Base-by-base conservation (phyloP, 129 eudicot species). In the Saposhnikovia divaricata region DNA sequence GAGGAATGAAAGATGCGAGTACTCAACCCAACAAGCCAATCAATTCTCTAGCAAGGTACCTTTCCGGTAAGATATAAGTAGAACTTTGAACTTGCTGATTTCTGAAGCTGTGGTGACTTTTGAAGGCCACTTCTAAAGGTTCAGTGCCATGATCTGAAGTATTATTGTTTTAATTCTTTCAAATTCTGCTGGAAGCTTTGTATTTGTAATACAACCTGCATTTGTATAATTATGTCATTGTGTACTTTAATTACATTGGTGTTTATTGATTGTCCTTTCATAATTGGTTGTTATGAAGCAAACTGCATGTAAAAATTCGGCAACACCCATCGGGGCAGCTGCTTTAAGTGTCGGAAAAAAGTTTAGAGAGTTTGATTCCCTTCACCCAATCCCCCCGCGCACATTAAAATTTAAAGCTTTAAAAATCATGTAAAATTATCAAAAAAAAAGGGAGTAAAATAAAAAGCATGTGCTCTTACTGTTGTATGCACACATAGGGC, bases 41-140 rank as follows among this genome's bases (percentile, higher is more conserved):
- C 59, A 25, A 5, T 74, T 46, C 78, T 74, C 61, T 74, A 25
- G 59, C 21, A 51, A 74, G 78, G 78, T 74, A 25, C 61, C 78
- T 46, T 74, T 28, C 61, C 13, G 78, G 21, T 46, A 74, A 74
- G 57, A 74, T 74, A 45, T 74, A 19, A 74, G 61, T 46, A 31
- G 69, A 61, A 61, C 11, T 59, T 28, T 2, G 28, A 23, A 57
- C 66, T 57, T 57, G 7, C 5, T 59, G 68, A 59, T 23, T 9
- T 59, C 14, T n/a, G 66, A 10, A 61, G 31, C 34, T 2, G 6
- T n/a, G 13, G 34, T 0, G 31, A 61, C 69, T 61, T n/a, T n/a
- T n/a, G 69, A 57, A 57, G 15, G 69, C 34, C 69, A 61, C 34
- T n/a, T 61, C 14, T 61, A 25, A 61, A 3, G 27, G 31, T 9